Percentiles rank a stretch among this genome's conserved stretches.
Evolutionary conservation across 2,329 filamentous ascomycete species (phyloP).

Genomic region (Fulvia fulva): DNA sequence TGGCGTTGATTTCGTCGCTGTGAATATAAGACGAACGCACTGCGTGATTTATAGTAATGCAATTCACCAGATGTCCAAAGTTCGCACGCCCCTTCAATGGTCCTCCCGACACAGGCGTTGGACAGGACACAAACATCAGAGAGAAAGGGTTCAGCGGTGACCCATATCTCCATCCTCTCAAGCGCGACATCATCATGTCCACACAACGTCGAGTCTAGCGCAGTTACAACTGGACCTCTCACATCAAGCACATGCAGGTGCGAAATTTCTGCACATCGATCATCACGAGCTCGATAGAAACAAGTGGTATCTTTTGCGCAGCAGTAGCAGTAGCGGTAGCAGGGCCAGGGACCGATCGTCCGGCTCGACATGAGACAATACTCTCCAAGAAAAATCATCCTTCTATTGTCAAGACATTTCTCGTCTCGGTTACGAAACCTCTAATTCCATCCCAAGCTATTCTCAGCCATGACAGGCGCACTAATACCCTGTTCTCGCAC

Average conservation of each 20-base stretch:
- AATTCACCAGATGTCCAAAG: too few relatives aligned
- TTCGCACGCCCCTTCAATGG: too few relatives aligned
- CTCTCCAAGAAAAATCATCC: not conserved
- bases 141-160: not conserved
- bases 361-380: not conserved
- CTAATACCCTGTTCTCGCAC: constrained; percentile 72
- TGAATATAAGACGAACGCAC: not conserved
- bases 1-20: not conserved
- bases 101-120: too few relatives aligned
- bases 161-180: not conserved
- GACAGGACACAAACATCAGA: not conserved
- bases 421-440: not conserved
- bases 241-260: not conserved
- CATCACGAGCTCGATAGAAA: too few relatives aligned
- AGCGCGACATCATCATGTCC: not conserved
- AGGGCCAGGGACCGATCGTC: too few relatives aligned
- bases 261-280: too few relatives aligned
- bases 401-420: not conserved
- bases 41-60: too few relatives aligned
- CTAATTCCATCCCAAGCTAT: constrained; percentile 93
- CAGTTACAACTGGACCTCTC: not conserved
- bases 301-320: not conserved
- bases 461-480: constrained; percentile 85
- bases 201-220: not conserved
- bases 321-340: too few relatives aligned